phyloP scores from a whole-genome alignment of 495 filamentous ascomycete genomes.

The Pyrenula massariospora region DNA sequence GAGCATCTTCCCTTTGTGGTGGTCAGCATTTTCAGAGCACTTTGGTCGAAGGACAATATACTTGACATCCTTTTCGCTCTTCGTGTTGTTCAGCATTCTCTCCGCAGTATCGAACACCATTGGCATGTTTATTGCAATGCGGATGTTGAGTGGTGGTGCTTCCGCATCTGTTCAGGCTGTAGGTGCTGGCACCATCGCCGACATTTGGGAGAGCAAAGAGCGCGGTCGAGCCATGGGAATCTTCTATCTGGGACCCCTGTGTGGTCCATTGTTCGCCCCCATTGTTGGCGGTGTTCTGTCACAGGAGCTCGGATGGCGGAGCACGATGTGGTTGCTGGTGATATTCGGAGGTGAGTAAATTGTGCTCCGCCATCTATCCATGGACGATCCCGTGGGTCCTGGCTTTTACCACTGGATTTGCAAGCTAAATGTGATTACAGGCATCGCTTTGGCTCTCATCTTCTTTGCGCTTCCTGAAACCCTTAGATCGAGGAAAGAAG shows the following conservation, averaged over 20 bases:
- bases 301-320: slow-evolving; percentile 65
- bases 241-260: slow-evolving; percentile 86
- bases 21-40: slow-evolving; percentile 82
- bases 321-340: slow-evolving; percentile 77
- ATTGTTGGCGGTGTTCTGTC: slow-evolving; percentile 76
- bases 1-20: slow-evolving; percentile 89
- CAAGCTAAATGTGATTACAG: not conserved
- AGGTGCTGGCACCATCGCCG: slow-evolving; percentile 84
- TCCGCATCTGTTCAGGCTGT: slow-evolving; percentile 85
- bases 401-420: no score
- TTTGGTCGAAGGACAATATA: slow-evolving; percentile 80
- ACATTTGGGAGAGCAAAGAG: slow-evolving; percentile 76
- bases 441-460: slow-evolving; percentile 46
- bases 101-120: slow-evolving; percentile 66
- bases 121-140: slow-evolving; percentile 75
- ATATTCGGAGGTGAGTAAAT: slow-evolving; percentile 48
- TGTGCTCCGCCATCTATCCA: not conserved
- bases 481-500: slow-evolving; percentile 24
- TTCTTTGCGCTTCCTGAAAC: slow-evolving; percentile 65
- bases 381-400: no score
- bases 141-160: slow-evolving; percentile 70
- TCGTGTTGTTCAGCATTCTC: slow-evolving; percentile 64
- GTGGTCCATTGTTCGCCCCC: slow-evolving; percentile 73
- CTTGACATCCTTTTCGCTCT: slow-evolving; percentile 67
- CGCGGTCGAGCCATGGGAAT: slow-evolving; percentile 82